Evolutionary conservation across 352 stramenopile genomes (phyloP).

Genomic region (Pythium diclinum): DNA sequence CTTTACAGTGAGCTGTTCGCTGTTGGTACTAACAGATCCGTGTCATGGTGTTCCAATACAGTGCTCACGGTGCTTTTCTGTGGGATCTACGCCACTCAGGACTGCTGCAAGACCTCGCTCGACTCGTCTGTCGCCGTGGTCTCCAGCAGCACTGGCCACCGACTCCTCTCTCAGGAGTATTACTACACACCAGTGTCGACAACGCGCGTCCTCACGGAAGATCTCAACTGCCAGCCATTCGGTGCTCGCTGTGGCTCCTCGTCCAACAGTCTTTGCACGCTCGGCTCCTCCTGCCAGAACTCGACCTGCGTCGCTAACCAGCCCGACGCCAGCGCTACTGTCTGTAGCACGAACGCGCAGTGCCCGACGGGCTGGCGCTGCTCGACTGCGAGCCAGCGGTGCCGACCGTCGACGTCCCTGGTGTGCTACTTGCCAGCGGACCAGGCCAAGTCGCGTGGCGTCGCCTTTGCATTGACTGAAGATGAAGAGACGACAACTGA

Average conservation of each 20-base stretch:
- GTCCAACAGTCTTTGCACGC: constrained; percentile 29
- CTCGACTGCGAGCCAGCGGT: constrained; percentile 19
- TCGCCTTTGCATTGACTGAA: constrained; percentile 31
- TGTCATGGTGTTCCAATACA: constrained; percentile 20
- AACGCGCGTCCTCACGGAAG: constrained; percentile 11
- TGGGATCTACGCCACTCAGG: constrained; percentile 40
- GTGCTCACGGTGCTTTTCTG: constrained; percentile 40
- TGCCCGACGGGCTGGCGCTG: constrained; percentile 41
- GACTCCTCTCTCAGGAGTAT: constrained; percentile 3
- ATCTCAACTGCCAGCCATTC: constrained; percentile 19
- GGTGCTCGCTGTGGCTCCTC: constrained; percentile 30
- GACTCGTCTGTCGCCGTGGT: constrained; percentile 25
- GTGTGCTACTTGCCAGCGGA: constrained; percentile 36
- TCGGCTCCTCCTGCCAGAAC: constrained; percentile 32
- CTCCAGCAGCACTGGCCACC: constrained; percentile 11
- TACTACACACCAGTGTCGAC: neutral
- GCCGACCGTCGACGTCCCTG: constrained; percentile 29
- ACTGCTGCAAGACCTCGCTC: constrained; percentile 34
- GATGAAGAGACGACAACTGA: constrained; percentile 10
- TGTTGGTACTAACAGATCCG: neutral
- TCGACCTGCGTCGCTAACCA: constrained; percentile 27
- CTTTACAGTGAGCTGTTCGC: too few relatives aligned
- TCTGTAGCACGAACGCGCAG: constrained; percentile 4
- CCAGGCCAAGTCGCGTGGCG: neutral
- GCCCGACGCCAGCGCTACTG: neutral